Evolutionary conservation across 1,284 basidiomycete species (phyloP).

Genomic region (Sanghuangporus weigelae): DNA sequence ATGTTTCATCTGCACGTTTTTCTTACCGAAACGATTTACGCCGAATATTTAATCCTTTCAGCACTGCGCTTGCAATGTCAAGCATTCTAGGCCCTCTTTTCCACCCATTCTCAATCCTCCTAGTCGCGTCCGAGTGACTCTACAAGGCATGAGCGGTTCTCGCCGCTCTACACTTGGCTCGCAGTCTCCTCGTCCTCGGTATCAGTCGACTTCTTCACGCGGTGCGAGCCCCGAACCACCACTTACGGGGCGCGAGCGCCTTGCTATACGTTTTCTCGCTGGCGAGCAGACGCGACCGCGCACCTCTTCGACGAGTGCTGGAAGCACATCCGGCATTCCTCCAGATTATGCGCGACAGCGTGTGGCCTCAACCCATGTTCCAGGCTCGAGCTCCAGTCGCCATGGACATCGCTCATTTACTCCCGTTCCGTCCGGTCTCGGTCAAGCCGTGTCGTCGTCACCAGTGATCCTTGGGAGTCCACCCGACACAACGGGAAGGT

Average conservation of each 20-base stretch:
- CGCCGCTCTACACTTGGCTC: slow-evolving; percentile 12
- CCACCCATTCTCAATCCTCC: not conserved
- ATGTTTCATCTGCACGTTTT: slow-evolving; percentile 10
- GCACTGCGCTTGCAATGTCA: slow-evolving; percentile 5
- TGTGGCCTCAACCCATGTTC: slow-evolving; percentile 14
- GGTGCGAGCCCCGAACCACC: slow-evolving; percentile 1
- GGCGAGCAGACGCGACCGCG: slow-evolving; percentile 14
- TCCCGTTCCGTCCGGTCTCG: slow-evolving; percentile 11
- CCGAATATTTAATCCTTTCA: slow-evolving; percentile 14
- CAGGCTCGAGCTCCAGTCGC: slow-evolving; percentile 12
- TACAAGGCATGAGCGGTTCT: slow-evolving; percentile 12
- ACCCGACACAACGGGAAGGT: slow-evolving; percentile 19
- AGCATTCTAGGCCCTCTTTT: slow-evolving; percentile 3
- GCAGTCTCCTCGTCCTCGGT: slow-evolving; percentile 14
- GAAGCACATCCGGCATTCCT: not conserved
- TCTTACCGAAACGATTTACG: slow-evolving; percentile 3
- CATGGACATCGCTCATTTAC: slow-evolving; percentile 2
- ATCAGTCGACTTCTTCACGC: slow-evolving; percentile 11
- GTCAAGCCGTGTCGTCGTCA: slow-evolving; percentile 6
- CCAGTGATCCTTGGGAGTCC: slow-evolving; percentile 5
- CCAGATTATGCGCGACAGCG: slow-evolving; percentile 15
- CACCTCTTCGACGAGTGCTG: slow-evolving; percentile 11
- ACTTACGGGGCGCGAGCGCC: slow-evolving; percentile 14
- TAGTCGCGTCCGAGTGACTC: slow-evolving; percentile 11
- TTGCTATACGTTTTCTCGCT: slow-evolving; percentile 16